Evolutionary conservation across 192 early-diverging fungal genomes (phyloP).

Genomic region (Rhizophagus sp.): DNA sequence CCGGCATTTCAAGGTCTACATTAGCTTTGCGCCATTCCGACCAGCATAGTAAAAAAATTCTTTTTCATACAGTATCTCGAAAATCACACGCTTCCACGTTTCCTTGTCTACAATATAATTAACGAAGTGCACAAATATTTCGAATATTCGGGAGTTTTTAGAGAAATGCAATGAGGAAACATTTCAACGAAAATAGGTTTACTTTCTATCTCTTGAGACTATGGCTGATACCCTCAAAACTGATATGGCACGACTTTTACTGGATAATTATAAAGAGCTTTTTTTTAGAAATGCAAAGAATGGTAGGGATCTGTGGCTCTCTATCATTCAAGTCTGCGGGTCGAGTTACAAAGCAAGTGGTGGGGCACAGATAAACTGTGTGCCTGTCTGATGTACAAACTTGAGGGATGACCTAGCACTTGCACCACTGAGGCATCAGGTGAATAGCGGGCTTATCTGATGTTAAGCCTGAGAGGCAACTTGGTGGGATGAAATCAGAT

Average conservation of each 20-base stretch:
- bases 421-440: not conserved
- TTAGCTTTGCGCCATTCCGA: too few relatives aligned
- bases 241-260: too few relatives aligned
- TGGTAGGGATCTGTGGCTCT: not conserved
- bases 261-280: too few relatives aligned
- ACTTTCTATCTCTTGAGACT: not conserved
- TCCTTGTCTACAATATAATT: too few relatives aligned
- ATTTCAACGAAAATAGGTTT: conserved; percentile 17
- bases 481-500: not conserved
- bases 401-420: not conserved
- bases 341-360: conserved; percentile 8
- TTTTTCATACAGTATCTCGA: too few relatives aligned
- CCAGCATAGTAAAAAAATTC: too few relatives aligned
- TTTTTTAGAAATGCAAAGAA: not conserved
- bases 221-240: not conserved
- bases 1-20: too few relatives aligned
- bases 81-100: too few relatives aligned
- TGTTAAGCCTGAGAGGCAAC: not conserved
- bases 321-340: conserved; percentile 14
- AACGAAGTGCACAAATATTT: too few relatives aligned
- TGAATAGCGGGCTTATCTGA: not conserved
- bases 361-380: not conserved
- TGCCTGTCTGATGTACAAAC: not conserved
- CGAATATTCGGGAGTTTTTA: conserved; percentile 2
- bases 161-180: not conserved